phyloP scores from a whole-genome alignment of 2,329 filamentous ascomycete species.

The Ophiocordyceps polyrhachis-furcata region DNA sequence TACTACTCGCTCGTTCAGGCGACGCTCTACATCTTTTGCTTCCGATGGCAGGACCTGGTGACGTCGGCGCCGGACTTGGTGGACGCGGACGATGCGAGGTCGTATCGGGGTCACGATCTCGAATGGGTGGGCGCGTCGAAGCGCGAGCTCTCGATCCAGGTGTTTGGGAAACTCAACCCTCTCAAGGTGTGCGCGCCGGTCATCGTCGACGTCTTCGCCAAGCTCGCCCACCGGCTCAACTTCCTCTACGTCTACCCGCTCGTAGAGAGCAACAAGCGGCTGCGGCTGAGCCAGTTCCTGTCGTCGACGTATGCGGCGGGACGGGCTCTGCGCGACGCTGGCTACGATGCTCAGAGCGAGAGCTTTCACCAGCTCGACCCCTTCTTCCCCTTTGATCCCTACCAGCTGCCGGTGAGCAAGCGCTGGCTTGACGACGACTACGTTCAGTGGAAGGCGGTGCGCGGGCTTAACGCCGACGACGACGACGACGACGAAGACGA shows the following conservation, averaged over 20 bases:
- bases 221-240: conserved; percentile 65
- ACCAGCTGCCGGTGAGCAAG: conserved; percentile 72
- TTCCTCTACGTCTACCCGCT: conserved; percentile 82
- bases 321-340: conserved; percentile 31
- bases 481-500: conserved; percentile 29
- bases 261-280: conserved; percentile 80
- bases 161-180: conserved; percentile 81
- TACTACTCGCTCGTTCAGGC: conserved; percentile 86
- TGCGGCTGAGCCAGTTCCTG: conserved; percentile 57
- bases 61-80: conserved; percentile 38
- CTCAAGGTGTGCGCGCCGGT: conserved; percentile 83
- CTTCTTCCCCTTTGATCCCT: conserved; percentile 96
- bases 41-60: conserved; percentile 86
- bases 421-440: conserved; percentile 78
- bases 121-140: conserved; percentile 60
- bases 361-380: conserved; percentile 73
- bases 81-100: conserved; percentile 41
- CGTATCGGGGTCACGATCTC: conserved; percentile 51
- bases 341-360: conserved; percentile 41
- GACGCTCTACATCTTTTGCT: conserved; percentile 88
- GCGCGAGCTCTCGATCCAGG: conserved; percentile 54
- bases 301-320: conserved; percentile 36
- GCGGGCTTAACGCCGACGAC: conserved; percentile 43
- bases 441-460: conserved; percentile 58
- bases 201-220: conserved; percentile 84